Percentiles rank a stretch among this genome's conserved stretches.
These are phyloP conservation scores for Neoboletus magnificus DNA, from an alignment of 768 basidiomycete species.

Conservation along the genomic window DNA sequence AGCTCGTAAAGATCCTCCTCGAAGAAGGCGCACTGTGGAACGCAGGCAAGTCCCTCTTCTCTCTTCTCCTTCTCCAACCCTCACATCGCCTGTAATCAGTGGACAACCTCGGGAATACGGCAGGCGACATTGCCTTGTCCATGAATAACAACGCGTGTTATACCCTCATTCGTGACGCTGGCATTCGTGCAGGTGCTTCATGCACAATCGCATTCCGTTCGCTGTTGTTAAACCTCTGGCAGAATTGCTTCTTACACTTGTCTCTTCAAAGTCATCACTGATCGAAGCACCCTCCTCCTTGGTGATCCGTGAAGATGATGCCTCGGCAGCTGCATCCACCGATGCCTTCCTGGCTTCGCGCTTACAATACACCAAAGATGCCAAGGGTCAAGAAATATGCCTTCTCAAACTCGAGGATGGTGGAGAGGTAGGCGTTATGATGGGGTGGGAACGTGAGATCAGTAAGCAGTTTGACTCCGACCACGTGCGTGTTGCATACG, in stretches of 20 bases:
- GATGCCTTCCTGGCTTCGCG: constrained; percentile 68
- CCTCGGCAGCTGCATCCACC: constrained; percentile 57
- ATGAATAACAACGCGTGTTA: constrained; percentile 77
- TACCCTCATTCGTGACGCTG: constrained; percentile 81
- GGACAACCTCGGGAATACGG: constrained; percentile 76
- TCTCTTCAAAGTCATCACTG: constrained; percentile 44
- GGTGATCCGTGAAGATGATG: constrained; percentile 48
- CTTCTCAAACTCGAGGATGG: constrained; percentile 55
- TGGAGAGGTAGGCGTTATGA: constrained; percentile 96
- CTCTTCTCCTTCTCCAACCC: not conserved
- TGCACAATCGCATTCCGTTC: constrained; percentile 1
- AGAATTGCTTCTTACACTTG: constrained; percentile 71
- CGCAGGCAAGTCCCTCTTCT: constrained; percentile 51
- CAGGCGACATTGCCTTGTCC: constrained; percentile 87
- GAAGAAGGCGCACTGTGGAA: constrained; percentile 92
- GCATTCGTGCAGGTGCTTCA: constrained; percentile 77
- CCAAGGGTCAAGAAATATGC: constrained; percentile 80
- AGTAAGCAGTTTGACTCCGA: constrained; percentile 42
- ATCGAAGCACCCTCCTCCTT: constrained; percentile 31
- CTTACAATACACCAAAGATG: constrained; percentile 66
- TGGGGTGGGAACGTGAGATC: constrained; percentile 93
- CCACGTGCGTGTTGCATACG: constrained; percentile 12
- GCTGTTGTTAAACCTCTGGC: constrained; percentile 9
- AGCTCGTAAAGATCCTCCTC: constrained; percentile 65
- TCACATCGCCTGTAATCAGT: constrained; percentile 40